Base-by-base conservation (phyloP, 78 protist genomes). In the Pigoraptor vietnamica region DNA sequence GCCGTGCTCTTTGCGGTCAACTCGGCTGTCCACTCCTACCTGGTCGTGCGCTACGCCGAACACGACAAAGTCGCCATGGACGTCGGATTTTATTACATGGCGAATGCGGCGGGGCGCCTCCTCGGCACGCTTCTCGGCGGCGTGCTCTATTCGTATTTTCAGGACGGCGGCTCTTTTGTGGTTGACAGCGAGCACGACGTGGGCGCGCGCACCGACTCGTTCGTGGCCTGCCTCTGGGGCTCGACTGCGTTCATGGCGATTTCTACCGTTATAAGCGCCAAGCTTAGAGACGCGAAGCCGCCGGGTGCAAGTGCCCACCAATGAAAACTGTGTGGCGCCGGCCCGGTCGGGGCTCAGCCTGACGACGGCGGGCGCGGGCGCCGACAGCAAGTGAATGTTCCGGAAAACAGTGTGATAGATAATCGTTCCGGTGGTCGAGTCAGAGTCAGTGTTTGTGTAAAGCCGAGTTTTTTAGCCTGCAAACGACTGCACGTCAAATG, bases 11-110 rank as follows among this genome's bases (percentile, higher is more conserved):
- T 93, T 35, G 93, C 93, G 36, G 56, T 93, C 92, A 93, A 93
- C 88, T 93, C 95, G 35, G 55, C 91, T 55, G 88, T 91, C 88
- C 95, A 93, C 89, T 87, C 91, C 14, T 88, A 48, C n/a, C 90
- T 92, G 24, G 93, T 92, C 36, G 93, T 92, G 24, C 38, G 0
- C 34, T 55, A 55, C 40, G 37, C 91, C 23, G 86, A 92, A 32
- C 32, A 87, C 0, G 37, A 55, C 88, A 84, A 90, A 87, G 92
- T 37, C 39, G 92, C 91, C 24, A n/a, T 37, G 55, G 29, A n/a
- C 81, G 93, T 93, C 55, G 95, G 95, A 37, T 93, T 93, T 56
- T 93, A 93, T 89, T 93, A 93, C 91, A 93, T 93, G 95, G 23
- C 91, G 55, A 93, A 93, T 36, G 93, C 95, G 1, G 35, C 23